Conservation (phyloP, 441 rosid genomes). For the Adansonia gregorii region DNA sequence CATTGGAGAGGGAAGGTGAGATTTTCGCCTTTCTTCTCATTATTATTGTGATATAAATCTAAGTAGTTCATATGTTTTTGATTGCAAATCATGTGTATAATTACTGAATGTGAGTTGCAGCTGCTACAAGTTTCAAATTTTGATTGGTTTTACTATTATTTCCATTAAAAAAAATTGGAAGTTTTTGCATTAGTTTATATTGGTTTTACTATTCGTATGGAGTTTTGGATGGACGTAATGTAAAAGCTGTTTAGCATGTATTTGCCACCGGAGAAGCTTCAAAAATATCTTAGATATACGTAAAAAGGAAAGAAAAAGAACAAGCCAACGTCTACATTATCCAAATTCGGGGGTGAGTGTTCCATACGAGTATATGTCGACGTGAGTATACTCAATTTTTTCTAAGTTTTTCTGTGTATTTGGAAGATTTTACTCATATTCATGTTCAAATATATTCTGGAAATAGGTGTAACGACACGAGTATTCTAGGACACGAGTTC, state of each 20-base stretch:
- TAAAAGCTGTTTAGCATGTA: not conserved
- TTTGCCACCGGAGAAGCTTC: not conserved
- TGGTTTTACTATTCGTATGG: not conserved
- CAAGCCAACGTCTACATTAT: not conserved
- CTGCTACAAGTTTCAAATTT: not conserved
- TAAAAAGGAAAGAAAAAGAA: no score
- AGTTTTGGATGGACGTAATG: not conserved
- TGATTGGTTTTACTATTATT: not conserved
- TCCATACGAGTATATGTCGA: no score
- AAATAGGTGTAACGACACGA: no score
- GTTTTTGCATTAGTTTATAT: not conserved
- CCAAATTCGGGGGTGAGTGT: no score
- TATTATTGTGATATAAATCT: not conserved
- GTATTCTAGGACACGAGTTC: no score
- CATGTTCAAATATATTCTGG: no score
- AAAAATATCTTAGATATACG: not conserved
- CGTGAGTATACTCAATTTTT: no score
- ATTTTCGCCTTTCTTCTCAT: not conserved
- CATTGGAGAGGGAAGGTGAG: slow-evolving; percentile 41
- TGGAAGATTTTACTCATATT: no score
- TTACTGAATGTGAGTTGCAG: not conserved
- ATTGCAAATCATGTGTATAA: not conserved
- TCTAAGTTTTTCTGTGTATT: no score
- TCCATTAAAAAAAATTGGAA: not conserved
- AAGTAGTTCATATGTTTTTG: not conserved